Evolutionary conservation across 129 eudicot genomes (phyloP), one percentile per base, ranked within the genome.

Genomic region (Pseudognaphalium luteoalbum): DNA sequence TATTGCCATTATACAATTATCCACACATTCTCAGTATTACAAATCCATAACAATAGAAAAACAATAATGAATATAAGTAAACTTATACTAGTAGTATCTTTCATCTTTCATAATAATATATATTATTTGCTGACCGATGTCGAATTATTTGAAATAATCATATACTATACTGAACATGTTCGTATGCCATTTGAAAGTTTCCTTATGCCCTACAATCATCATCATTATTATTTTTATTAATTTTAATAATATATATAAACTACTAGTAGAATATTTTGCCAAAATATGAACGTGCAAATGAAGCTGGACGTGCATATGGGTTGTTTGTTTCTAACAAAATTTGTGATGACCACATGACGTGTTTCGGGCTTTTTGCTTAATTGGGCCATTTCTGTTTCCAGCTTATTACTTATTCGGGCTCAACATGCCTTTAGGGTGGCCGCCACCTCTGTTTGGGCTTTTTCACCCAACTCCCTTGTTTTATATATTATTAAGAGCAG

Each of bases 291-390:
- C 66, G 66, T 28, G 66, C 66, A 61, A 25, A 61, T 61, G 14
- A 61, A 61, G 34, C 66, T 61, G 17, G 66, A 61, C 34, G 37
- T 61, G 66, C 66, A 21, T 61, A 61, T 28, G 17, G 37, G 66
- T 9, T 1, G 34, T 32, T 61, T 61, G 35, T 61, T 25, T 28
- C 28, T 28, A 61, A 11, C 37, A 12, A 61, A 25, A 61, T 25
- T 8, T 61, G 35, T 61, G 0, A 61, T 28, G 15, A 5, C 37
- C 66, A 61, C 66, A 28, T 25, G 66, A 25, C 19, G 9, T 61
- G 66, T 61, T 61, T 61, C 34, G 5, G 33, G 66, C 33, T 9
- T 61, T 10, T 28, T 11, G 66, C 66, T 61, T 61, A 61, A 25
- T 61, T 61, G 66, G 66, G 66, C 34, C 66, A 20, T 61, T 61